Conservation (phyloP, 2,329 filamentous ascomycete genomes). For the Trichoderma sp. region DNA sequence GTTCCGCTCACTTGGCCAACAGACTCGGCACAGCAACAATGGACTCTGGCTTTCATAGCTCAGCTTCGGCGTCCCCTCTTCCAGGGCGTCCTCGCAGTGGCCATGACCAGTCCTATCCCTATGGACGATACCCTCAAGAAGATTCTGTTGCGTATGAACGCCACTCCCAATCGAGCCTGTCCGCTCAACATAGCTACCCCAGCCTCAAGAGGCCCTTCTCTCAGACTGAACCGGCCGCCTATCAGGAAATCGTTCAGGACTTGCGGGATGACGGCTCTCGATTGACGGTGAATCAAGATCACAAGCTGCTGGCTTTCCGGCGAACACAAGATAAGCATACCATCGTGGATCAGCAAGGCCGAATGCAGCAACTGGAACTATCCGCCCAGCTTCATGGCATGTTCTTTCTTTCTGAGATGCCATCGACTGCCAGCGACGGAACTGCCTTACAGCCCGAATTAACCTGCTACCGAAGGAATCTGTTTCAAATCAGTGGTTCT, state of each 20-base stretch:
- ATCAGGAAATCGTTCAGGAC: conserved; percentile 65
- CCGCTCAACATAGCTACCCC: conserved; percentile 57
- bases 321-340: conserved; percentile 62
- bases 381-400: conserved; percentile 82
- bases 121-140: conserved; percentile 59
- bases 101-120: conserved; percentile 55
- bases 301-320: conserved; percentile 64
- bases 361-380: conserved; percentile 64
- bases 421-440: conserved; percentile 63
- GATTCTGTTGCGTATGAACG: conserved; percentile 59
- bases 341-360: conserved; percentile 62
- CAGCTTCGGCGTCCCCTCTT: conserved; percentile 52
- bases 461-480: conserved; percentile 92
- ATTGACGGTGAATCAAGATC: conserved; percentile 61
- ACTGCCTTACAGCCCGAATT: conserved; percentile 73
- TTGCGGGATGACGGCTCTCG: conserved; percentile 62
- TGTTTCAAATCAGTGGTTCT: conserved; percentile 94
- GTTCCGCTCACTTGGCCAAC: conserved; percentile 57
- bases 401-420: conserved; percentile 85
- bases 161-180: conserved; percentile 52
- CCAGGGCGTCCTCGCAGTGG: conserved; percentile 56
- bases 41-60: conserved; percentile 53
- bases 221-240: conserved; percentile 58
- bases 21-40: conserved; percentile 54
- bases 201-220: conserved; percentile 63